phyloP scores from a whole-genome alignment of 768 basidiomycete genomes.

The Podaxis sp. region DNA sequence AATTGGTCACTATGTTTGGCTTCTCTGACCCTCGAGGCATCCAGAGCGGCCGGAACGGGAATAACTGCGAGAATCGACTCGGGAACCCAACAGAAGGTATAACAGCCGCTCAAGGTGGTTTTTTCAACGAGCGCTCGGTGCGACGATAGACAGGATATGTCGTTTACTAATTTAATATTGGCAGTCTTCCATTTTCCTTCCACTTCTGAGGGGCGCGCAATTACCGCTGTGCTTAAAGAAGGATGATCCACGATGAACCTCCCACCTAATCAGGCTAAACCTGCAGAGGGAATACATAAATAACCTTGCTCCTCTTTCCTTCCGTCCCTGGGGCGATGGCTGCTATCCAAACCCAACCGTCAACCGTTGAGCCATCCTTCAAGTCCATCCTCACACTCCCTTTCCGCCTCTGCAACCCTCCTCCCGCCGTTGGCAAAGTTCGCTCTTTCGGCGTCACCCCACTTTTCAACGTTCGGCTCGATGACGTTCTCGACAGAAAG shows the following conservation, averaged over 20 bases:
- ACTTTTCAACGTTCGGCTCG: slow-evolving; percentile 61
- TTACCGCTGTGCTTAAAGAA: neutral
- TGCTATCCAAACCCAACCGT: slow-evolving; percentile 11
- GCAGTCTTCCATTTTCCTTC: neutral
- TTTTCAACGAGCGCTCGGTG: neutral
- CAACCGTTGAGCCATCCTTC: slow-evolving; percentile 18
- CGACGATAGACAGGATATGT: slow-evolving; percentile 11
- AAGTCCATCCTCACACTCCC: slow-evolving; percentile 36
- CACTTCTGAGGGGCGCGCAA: slow-evolving; percentile 4
- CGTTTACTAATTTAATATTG: neutral
- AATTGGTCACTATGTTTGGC: neutral
- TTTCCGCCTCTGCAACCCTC: slow-evolving; percentile 65
- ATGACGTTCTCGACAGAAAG: slow-evolving; percentile 72
- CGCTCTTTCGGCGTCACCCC: slow-evolving; percentile 70
- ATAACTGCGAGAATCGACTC: neutral
- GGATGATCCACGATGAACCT: neutral
- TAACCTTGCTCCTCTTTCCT: neutral
- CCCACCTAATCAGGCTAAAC: neutral
- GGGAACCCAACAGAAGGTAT: neutral
- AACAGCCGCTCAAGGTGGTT: too few relatives aligned
- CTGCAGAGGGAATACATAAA: slow-evolving; percentile 10
- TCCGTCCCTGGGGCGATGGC: slow-evolving; percentile 8
- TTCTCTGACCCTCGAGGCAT: neutral
- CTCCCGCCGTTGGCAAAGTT: slow-evolving; percentile 65
- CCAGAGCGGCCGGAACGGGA: neutral